phyloP scores from a whole-genome alignment of 2,329 filamentous ascomycete genomes.

The Diplodia seriata region DNA sequence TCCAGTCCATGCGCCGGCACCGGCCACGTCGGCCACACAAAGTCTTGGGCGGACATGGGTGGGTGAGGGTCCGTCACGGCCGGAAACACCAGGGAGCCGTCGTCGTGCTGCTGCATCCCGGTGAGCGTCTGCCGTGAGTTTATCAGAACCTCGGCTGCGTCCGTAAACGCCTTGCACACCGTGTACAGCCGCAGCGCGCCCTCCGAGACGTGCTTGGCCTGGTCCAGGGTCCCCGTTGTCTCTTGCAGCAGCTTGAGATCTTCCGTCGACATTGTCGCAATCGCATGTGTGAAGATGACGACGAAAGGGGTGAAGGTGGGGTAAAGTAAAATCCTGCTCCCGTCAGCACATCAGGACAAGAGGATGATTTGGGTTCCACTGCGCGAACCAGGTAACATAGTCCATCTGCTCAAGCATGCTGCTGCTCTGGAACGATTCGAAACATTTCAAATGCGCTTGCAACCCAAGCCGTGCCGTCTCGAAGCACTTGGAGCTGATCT shows the following conservation, averaged over 20 bases:
- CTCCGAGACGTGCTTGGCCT: conserved; percentile 32
- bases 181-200: conserved; percentile 33
- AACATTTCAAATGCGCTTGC: conserved; percentile 33
- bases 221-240: conserved; percentile 32
- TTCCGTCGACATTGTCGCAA: conserved; percentile 31
- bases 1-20: neutral
- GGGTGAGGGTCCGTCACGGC: conserved; percentile 38
- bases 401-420: conserved; percentile 13
- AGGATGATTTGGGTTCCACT: too few relatives aligned
- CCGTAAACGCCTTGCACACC: conserved; percentile 34
- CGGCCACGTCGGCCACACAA: conserved; percentile 18
- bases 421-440: conserved; percentile 29
- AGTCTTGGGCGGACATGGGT: conserved; percentile 41
- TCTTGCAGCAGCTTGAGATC: conserved; percentile 33
- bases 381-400: conserved; percentile 34
- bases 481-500: conserved; percentile 36
- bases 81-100: conserved; percentile 37
- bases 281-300: conserved; percentile 34
- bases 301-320: conserved; percentile 35
- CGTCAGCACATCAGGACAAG: neutral
- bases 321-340: conserved; percentile 33
- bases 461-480: conserved; percentile 33
- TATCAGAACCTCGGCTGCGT: conserved; percentile 33
- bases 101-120: conserved; percentile 33
- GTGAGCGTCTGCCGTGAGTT: conserved; percentile 33